phyloP scores from a whole-genome alignment of 1,284 basidiomycete species.

The Stygiomarasmius scandens region DNA sequence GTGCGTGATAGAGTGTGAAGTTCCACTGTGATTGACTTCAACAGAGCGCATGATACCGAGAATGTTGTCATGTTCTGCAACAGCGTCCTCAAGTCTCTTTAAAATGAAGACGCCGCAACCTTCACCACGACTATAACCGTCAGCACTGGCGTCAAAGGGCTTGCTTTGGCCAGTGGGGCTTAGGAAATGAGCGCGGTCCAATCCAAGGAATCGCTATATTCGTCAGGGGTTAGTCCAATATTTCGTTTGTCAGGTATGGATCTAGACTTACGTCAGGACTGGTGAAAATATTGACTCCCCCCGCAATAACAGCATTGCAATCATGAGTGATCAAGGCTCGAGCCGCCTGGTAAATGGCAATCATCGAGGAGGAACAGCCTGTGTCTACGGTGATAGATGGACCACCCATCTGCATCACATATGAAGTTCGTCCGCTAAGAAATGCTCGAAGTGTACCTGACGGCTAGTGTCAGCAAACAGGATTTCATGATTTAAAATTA shows the following conservation, averaged over 20 bases:
- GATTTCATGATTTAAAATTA: constrained; percentile 1
- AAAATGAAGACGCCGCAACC: constrained; percentile 72
- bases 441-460: constrained; percentile 69
- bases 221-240: too few species aligned
- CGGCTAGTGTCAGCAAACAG: constrained; percentile 1
- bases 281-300: constrained; percentile 72
- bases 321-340: constrained; percentile 63
- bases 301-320: constrained; percentile 68
- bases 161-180: constrained; percentile 68
- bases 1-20: constrained; percentile 67
- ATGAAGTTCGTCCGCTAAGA: constrained; percentile 68
- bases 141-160: constrained; percentile 68
- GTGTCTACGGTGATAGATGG: constrained; percentile 73
- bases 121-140: constrained; percentile 72
- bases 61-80: constrained; percentile 64
- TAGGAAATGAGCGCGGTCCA: constrained; percentile 70
- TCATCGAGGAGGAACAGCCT: constrained; percentile 69
- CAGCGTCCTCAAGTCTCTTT: constrained; percentile 67
- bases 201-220: constrained; percentile 64
- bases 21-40: constrained; percentile 70
- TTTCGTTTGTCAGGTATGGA: too few species aligned
- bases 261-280: constrained; percentile 70
- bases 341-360: constrained; percentile 70
- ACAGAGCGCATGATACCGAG: constrained; percentile 66
- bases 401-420: constrained; percentile 65